phyloP scores from a whole-genome alignment of 2,329 filamentous ascomycete genomes.

The Thelonectria olida region DNA sequence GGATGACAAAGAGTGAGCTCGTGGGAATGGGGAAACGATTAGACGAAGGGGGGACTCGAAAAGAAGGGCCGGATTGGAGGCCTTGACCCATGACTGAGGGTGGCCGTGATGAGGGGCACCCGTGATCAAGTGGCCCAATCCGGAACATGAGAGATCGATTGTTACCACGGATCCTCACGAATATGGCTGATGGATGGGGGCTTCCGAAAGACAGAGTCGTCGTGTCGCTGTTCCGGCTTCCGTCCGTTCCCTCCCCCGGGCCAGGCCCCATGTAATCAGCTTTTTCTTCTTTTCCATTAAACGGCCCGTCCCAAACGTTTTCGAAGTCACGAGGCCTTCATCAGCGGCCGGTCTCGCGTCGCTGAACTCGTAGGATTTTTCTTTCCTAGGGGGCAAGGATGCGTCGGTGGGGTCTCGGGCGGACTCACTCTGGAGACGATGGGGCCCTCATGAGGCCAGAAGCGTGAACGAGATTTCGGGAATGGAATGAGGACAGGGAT shows the following conservation, averaged over 20 bases:
- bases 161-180: too few species aligned
- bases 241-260: too few species aligned
- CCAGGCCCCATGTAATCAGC: constrained; percentile 5
- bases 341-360: not conserved
- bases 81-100: not conserved
- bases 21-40: not conserved
- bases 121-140: not conserved
- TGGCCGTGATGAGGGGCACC: not conserved
- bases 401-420: constrained; percentile 6
- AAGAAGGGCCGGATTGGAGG: not conserved
- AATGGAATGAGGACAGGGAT: too few species aligned
- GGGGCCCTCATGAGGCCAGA: too few species aligned
- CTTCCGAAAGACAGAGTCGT: too few species aligned
- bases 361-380: constrained; percentile 1
- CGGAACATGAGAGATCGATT: too few species aligned
- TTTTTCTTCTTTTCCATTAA: too few species aligned
- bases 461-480: not conserved
- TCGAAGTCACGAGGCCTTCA: constrained; percentile 10
- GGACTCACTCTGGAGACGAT: constrained; percentile 10
- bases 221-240: too few species aligned
- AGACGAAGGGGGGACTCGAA: not conserved
- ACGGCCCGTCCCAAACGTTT: constrained; percentile 14
- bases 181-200: too few species aligned
- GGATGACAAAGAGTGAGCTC: not conserved
- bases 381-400: not conserved